Conservation (phyloP, 164 flowering plant genomes). For the Umbellularia californica region DNA sequence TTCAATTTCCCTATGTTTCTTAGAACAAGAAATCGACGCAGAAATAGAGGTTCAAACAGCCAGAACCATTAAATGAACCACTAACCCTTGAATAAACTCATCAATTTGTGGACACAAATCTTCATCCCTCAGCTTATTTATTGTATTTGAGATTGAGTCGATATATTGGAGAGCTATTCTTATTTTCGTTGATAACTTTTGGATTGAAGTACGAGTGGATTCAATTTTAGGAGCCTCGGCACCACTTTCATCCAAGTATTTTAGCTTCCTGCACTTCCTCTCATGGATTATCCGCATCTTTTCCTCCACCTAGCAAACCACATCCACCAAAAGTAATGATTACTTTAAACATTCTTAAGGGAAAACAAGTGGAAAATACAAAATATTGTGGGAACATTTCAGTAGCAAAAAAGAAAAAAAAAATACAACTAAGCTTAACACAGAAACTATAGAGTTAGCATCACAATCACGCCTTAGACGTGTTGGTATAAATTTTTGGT, state of each 20-base stretch:
- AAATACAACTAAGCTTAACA: too few species aligned
- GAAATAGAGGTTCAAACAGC: neutral
- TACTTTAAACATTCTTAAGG: neutral
- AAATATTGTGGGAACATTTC: too few species aligned
- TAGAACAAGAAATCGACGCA: neutral
- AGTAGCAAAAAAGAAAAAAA: too few species aligned
- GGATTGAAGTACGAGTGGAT: constrained; percentile 47
- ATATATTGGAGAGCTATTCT: constrained; percentile 85
- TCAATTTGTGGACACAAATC: constrained; percentile 87
- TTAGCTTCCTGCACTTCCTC: constrained; percentile 53
- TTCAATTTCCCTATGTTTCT: neutral
- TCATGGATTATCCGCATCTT: constrained; percentile 87
- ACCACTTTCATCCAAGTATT: constrained; percentile 70
- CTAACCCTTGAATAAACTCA: constrained; percentile 85
- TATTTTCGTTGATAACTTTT: constrained; percentile 75
- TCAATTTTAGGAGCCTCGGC: constrained; percentile 80
- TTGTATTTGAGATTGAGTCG: constrained; percentile 76
- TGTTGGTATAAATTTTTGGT: too few species aligned
- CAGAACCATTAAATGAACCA: neutral
- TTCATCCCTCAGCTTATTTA: constrained; percentile 84
- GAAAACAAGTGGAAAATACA: neutral
- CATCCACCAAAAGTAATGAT: neutral
- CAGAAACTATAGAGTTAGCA: too few species aligned
- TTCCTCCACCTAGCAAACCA: constrained; percentile 77
- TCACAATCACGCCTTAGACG: too few species aligned